Evolutionary conservation across 257 asterid species (phyloP).

Genomic region (Cruciata laevipes): DNA sequence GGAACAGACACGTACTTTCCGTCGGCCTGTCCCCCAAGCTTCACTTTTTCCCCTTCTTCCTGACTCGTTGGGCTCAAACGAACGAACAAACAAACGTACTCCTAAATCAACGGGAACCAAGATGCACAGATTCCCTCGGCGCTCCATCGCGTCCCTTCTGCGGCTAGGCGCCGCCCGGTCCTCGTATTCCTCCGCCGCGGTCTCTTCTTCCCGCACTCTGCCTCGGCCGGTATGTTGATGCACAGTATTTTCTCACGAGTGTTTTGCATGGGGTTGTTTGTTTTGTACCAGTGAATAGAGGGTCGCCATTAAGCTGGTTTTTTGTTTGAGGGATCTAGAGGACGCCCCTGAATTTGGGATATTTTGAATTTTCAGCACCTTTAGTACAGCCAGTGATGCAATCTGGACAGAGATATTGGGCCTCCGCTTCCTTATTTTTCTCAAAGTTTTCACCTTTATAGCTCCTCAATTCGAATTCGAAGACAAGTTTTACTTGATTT

Average conservation of each 20-base stretch:
- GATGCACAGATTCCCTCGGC: conserved; percentile 7
- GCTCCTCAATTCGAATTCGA: not conserved
- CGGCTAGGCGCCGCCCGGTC: not conserved
- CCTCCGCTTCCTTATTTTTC: not conserved
- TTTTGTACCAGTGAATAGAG: not conserved
- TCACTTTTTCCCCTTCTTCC: not conserved
- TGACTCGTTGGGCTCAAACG: not conserved
- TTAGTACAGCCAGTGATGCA: not conserved
- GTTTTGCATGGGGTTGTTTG: not conserved
- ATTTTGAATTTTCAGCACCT: not conserved
- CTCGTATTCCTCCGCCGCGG: not conserved
- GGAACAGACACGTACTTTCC: conserved; percentile 1
- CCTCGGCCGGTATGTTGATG: conserved; percentile 2
- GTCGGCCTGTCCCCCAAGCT: not conserved
- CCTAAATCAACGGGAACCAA: conserved; percentile 5
- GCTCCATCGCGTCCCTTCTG: conserved; percentile 5
- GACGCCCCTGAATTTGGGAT: not conserved
- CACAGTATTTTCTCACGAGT: not conserved
- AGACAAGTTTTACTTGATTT: too few relatives aligned
- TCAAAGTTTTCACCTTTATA: not conserved
- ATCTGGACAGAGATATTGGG: not conserved
- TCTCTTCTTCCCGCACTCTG: not conserved
- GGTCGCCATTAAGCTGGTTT: not conserved
- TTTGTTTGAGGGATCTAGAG: not conserved
- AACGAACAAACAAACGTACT: not conserved